These are phyloP conservation scores for Citrus australasica DNA, from an alignment of 345 rosid species.

Conservation along the genomic window DNA sequence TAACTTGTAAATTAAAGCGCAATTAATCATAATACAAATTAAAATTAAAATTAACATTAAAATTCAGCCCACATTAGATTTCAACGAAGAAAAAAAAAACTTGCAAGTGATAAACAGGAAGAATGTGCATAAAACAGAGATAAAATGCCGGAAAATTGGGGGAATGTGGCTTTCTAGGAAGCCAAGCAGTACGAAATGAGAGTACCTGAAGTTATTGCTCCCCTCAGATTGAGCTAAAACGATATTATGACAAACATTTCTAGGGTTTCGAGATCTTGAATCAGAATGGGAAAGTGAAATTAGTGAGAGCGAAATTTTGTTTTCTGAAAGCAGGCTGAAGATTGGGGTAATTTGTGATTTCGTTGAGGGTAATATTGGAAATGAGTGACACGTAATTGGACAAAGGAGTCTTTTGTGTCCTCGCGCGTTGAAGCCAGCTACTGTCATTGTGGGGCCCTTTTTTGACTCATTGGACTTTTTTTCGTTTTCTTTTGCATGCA, in stretches of 20 bases:
- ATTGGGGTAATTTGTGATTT: background rate
- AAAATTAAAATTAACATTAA: background rate
- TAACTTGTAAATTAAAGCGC: background rate
- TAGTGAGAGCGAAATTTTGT: too few relatives aligned
- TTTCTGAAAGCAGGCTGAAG: too few relatives aligned
- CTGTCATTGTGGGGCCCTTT: background rate
- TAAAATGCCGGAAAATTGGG: background rate
- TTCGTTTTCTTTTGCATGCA: background rate
- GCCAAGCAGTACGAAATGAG: constrained; percentile 4
- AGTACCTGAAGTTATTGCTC: background rate
- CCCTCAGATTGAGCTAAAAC: background rate
- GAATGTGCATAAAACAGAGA: background rate
- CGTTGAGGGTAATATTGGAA: background rate
- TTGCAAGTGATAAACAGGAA: background rate
- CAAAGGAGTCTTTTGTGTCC: background rate
- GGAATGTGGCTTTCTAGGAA: background rate
- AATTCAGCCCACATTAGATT: background rate
- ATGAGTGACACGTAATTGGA: background rate
- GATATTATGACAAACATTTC: background rate
- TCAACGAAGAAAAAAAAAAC: constrained; percentile 5
- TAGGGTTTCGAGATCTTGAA: constrained; percentile 17
- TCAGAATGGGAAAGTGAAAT: background rate
- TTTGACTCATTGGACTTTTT: too few relatives aligned
- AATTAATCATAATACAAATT: background rate
- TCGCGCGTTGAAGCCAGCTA: background rate